These are phyloP conservation scores for Quercus tomentella DNA, from an alignment of 331 rosid species.

Conservation along the genomic window DNA sequence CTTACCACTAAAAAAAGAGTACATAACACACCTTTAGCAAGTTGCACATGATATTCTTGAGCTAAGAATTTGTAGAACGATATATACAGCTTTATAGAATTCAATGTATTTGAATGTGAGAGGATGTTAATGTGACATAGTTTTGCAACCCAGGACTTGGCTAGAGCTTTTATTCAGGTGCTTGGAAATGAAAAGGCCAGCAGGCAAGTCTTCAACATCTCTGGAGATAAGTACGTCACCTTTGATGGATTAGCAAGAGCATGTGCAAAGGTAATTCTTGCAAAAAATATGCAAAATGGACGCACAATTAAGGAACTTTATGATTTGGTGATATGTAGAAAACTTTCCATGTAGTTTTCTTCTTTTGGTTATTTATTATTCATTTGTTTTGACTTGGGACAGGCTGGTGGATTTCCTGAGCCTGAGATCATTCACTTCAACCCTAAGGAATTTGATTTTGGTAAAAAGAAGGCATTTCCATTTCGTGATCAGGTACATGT, in stretches of 20 bases:
- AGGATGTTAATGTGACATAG: conserved; percentile 11
- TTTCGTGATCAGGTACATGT: conserved; percentile 85
- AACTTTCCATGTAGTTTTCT: neutral
- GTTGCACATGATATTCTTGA: neutral
- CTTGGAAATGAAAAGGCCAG: conserved; percentile 90
- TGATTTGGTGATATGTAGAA: neutral
- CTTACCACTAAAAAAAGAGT: neutral
- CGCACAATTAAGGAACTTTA: neutral
- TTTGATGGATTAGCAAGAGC: conserved; percentile 94
- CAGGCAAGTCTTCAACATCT: conserved; percentile 86
- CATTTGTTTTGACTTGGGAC: conserved; percentile 5
- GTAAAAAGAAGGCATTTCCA: conserved; percentile 90
- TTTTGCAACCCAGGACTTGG: conserved; percentile 69
- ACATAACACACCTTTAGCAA: neutral
- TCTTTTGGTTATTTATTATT: neutral
- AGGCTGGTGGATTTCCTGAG: conserved; percentile 96
- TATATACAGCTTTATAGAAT: neutral
- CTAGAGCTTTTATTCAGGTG: conserved; percentile 68
- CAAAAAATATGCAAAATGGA: neutral
- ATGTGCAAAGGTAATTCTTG: conserved; percentile 75
- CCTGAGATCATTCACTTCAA: conserved; percentile 91
- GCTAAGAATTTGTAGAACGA: neutral
- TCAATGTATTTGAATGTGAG: neutral
- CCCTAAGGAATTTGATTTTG: conserved; percentile 87
- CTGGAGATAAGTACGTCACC: conserved; percentile 88